phyloP scores from a whole-genome alignment of 352 stramenopile genomes.

The Phytopythium delawarense region DNA sequence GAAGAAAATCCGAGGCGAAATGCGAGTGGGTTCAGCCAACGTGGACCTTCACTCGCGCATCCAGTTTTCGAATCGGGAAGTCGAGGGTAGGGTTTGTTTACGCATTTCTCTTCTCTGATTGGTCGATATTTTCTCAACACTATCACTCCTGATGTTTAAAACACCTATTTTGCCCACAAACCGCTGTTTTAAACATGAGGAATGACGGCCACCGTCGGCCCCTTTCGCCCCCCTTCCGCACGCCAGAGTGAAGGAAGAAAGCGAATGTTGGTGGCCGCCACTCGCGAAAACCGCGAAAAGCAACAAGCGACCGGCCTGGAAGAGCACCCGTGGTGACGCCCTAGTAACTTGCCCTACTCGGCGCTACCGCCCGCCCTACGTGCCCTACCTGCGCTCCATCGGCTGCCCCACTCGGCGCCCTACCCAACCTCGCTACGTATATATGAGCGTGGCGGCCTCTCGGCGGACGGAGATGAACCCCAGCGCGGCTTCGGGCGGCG shows the following conservation, averaged over 20 bases:
- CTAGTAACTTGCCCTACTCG: not conserved
- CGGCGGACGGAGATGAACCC: not conserved
- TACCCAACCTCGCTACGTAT: not conserved
- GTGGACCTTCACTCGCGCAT: constrained; percentile 11
- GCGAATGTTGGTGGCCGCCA: constrained; percentile 35
- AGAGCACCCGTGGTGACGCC: not conserved
- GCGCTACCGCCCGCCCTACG: not conserved
- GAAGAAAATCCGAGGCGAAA: not conserved
- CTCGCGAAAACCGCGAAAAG: constrained; percentile 1
- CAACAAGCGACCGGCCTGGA: not conserved
- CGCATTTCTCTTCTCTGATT: not conserved
- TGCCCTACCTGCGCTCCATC: too few relatives aligned
- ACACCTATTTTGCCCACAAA: too few relatives aligned
- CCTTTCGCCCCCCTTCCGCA: not conserved
- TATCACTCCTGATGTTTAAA: not conserved
- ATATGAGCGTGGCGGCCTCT: constrained; percentile 2
- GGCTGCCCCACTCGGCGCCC: too few relatives aligned
- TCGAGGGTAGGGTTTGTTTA: not conserved
- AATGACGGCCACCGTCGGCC: too few relatives aligned
- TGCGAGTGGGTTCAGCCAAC: not conserved
- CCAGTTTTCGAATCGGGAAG: not conserved
- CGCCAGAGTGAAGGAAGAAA: constrained; percentile 30
- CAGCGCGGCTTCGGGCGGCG: constrained; percentile 6
- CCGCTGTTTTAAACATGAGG: not conserved
- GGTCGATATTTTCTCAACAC: not conserved